Evolutionary conservation across 23 red algal species (phyloP), one percentile per base, ranked within the genome.

Genomic region (Gracilaria vermiculophylla): DNA sequence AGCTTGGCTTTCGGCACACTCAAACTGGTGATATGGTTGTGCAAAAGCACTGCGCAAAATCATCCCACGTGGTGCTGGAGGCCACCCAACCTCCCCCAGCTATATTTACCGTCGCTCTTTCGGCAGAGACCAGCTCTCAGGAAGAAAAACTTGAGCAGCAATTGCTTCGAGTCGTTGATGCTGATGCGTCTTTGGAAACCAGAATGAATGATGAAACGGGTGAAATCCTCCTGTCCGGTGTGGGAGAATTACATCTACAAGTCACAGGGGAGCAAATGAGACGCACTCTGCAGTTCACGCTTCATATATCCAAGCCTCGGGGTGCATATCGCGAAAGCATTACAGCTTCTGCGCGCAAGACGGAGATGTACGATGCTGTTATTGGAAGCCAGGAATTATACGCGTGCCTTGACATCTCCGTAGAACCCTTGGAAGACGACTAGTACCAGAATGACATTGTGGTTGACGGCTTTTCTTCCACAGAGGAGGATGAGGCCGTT

Each of bases 191-290:
- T 43, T 67, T 98, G 39, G 62, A 83, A 53, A 35, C 54, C 13
- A 52, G 43, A 25, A 41, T 74, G 28, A 91, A 95, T 44, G 80
- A 89, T n/a, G 73, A 91, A 42, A 93, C 80, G 31, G 96, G 92
- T 14, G 90, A 95, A 49, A 79, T 79, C 10, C 36, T 98, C 0
- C 75, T 98, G 16, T 71, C 83, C 3, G 96, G 96, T 40, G 90
- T 95, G 85, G 96, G 96, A 12, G 92, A 98, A 81, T 89, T 98
- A 3, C 96, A 98, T 76, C 77, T 98, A 14, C 92, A 98, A 48
- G 87, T 98, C 15, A 82, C 85, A 0, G 41, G 76, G 32, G 82
- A 78, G 15, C 71, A 89, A 47, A 77, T 98, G 73, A 47, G 47
- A 60, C 69, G 80, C 35, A 40, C 44, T 11, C 77, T 83, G 13